Base-by-base conservation (phyloP, 2,329 filamentous ascomycete species). In the Samsoniella hepiali region DNA sequence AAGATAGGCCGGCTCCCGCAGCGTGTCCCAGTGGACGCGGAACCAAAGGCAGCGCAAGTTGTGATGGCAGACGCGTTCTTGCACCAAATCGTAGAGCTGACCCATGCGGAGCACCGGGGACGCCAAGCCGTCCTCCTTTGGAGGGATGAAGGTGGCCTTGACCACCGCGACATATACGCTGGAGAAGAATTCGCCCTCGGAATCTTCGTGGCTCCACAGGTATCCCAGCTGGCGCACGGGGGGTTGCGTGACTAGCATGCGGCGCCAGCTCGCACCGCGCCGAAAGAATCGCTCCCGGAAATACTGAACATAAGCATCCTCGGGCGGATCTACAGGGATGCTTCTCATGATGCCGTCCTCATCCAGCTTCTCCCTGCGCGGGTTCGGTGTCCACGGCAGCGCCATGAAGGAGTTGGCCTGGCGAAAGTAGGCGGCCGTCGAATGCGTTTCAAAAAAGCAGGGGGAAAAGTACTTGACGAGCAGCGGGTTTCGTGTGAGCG, bases 191-290 rank as follows among this genome's bases (percentile, higher is more conserved):
- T 2, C 2, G 27, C 47, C 47, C 29, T 50, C 27, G 11, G 11
- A 3, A n/a, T 2, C 13, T n/a, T 55, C 51, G 17, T 15, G 4
- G 10, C n/a, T 55, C 10, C 32, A 29, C 13, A 45, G 10, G 40
- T 11, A 57, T 4, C 38, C 54, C 10, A 57, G 27, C 27, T 22
- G 54, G 5, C 29, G 31, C 6, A 57, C 11, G 13, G 65, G 65
- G 5, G 68, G 68, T 50, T 69, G 68, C 6, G 66, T 58, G 15
- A 68, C 64, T 10, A 70, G 63, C 68, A 70, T 70, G 11, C 68
- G 63, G 7, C 68, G 66, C 68, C 68, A 70, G 50, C 65, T 68
- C 10, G 68, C 68, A 1, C 65, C 65, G 2, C 58, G 31, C 2
- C 67, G 59, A 22, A 65, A 60, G 49, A 68, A 69, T 0, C 54